A percentile compares a stretch with the other conserved stretches of the same genome.
phyloP scores from a whole-genome alignment of 495 filamentous ascomycete species.

The Annulohypoxylon nitens region DNA sequence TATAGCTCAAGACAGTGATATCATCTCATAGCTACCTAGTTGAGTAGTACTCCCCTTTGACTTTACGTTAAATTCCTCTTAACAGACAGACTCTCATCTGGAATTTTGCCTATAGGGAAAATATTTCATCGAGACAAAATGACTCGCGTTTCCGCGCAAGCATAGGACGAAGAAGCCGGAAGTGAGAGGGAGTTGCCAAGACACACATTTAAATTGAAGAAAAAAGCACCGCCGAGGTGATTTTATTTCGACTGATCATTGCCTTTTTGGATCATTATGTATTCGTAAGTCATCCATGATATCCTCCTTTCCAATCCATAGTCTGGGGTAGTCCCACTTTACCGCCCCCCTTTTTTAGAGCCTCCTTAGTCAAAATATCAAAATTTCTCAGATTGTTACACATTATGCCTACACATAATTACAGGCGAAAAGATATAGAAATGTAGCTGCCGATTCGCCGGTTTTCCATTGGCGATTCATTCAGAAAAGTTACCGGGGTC shows the following conservation, averaged over 20 bases:
- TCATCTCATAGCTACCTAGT: background rate
- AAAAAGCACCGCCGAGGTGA: background rate
- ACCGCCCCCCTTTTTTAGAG: background rate
- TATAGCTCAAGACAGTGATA: background rate
- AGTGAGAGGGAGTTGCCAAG: background rate
- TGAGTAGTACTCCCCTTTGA: background rate
- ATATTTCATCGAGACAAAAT: background rate
- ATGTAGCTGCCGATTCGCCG: no score
- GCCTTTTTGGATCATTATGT: background rate
- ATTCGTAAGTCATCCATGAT: background rate
- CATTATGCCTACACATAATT: background rate
- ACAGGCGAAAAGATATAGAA: background rate
- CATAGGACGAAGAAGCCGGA: background rate
- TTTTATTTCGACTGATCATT: background rate
- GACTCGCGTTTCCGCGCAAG: background rate
- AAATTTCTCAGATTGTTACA: background rate
- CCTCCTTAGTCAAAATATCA: background rate
- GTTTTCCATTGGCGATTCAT: background rate
- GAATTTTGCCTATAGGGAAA: background rate
- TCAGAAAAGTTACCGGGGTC: no score
- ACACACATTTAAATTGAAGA: background rate
- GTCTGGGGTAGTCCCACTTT: conserved; percentile 9
- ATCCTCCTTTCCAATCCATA: conserved; percentile 1
- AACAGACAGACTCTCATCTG: background rate
- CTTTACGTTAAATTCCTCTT: background rate